phyloP scores from a whole-genome alignment of 2,329 filamentous ascomycete genomes.

The Helminthosporium solani region DNA sequence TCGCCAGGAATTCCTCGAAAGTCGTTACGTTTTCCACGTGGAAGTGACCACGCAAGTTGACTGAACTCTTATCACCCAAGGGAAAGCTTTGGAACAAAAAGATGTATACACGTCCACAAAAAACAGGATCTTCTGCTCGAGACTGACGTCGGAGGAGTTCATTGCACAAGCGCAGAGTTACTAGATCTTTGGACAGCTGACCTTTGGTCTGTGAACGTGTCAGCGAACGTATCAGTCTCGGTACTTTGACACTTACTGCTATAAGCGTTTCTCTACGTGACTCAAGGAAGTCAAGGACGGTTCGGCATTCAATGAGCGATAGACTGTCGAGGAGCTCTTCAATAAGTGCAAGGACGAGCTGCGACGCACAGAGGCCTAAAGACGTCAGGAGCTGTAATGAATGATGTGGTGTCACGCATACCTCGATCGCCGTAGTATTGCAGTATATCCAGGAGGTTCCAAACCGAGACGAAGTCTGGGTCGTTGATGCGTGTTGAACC shows the following conservation, averaged over 20 bases:
- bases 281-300: conserved; percentile 92
- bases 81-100: conserved; percentile 99
- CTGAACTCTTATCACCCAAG: conserved; percentile 92
- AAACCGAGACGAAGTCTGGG: conserved; percentile 77
- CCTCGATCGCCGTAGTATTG: conserved; percentile 82
- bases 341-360: conserved; percentile 82
- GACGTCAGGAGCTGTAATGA: conserved; percentile 1
- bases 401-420: conserved; percentile 36
- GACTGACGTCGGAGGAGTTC: conserved; percentile 90
- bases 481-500: conserved; percentile 74
- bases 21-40: conserved; percentile 92
- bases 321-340: conserved; percentile 96
- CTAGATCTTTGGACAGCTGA: conserved; percentile 69
- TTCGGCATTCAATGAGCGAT: conserved; percentile 86
- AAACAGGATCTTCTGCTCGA: conserved; percentile 94
- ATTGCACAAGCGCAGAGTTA: conserved; percentile 92
- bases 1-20: conserved; percentile 63
- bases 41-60: conserved; percentile 93
- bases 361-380: conserved; percentile 65
- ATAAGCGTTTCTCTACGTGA: conserved; percentile 88
- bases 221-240: conserved; percentile 19
- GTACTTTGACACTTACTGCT: conserved; percentile 54
- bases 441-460: conserved; percentile 93
- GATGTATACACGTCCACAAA: conserved; percentile 96
- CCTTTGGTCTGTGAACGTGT: conserved; percentile 28